These are phyloP conservation scores for Taiozyma sp. DNA, from an alignment of 1,139 yeast genomes.

Conservation along the genomic window DNA sequence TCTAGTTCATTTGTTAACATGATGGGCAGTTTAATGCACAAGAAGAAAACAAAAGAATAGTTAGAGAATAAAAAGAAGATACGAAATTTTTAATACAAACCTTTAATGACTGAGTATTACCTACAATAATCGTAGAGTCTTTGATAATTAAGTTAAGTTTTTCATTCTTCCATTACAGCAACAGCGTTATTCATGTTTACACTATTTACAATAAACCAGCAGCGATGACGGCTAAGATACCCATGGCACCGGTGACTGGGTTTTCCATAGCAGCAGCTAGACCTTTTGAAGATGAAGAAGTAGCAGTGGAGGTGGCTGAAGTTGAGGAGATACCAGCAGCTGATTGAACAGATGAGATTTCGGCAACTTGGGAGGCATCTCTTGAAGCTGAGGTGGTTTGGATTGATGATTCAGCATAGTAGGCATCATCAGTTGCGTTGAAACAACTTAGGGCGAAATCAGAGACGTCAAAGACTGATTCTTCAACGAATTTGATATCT, in stretches of 20 bases:
- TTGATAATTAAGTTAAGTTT: too few species aligned
- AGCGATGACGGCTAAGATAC: slow-evolving; percentile 16
- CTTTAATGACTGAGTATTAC: neutral
- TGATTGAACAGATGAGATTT: slow-evolving; percentile 18
- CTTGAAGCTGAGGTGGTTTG: slow-evolving; percentile 18
- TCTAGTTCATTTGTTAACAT: slow-evolving; percentile 21
- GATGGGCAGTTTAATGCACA: slow-evolving; percentile 21
- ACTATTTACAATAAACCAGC: slow-evolving; percentile 13
- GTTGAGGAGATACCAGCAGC: slow-evolving; percentile 14
- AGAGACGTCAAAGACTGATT: slow-evolving; percentile 29
- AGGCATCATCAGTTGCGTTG: slow-evolving; percentile 33
- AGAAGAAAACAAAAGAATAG: slow-evolving; percentile 3
- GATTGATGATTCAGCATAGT: slow-evolving; percentile 24
- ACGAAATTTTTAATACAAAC: neutral
- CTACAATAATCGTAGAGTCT: too few species aligned
- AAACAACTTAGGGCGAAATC: slow-evolving; percentile 31
- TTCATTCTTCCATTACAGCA: too few species aligned
- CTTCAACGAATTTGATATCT: slow-evolving; percentile 34
- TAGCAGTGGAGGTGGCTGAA: slow-evolving; percentile 8
- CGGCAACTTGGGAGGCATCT: slow-evolving; percentile 12
- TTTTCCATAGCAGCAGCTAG: slow-evolving; percentile 10
- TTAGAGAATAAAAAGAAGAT: neutral
- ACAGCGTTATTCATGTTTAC: neutral
- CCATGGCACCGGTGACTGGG: slow-evolving; percentile 17
- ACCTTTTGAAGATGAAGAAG: slow-evolving; percentile 11